Evolutionary conservation across 495 filamentous ascomycete genomes (phyloP).

Genomic region (Aspergillus bridgeri): DNA sequence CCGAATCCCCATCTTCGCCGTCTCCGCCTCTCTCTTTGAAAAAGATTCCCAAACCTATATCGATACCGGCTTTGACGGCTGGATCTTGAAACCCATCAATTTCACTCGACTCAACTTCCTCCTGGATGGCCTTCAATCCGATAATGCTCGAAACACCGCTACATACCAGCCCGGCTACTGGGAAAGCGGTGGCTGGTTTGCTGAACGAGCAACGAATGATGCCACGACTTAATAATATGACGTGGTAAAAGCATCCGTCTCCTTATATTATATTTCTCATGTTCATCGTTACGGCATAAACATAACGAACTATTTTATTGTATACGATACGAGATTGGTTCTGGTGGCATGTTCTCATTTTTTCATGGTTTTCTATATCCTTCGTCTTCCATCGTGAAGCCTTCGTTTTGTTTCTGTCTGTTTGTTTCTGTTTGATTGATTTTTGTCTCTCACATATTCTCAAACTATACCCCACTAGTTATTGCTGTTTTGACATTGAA

Average conservation of each 20-base stretch:
- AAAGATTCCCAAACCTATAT: slow-evolving; percentile 66
- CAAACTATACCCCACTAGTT: background rate
- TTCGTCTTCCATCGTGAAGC: too few relatives aligned
- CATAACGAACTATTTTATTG: background rate
- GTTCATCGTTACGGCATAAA: background rate
- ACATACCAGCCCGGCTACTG: slow-evolving; percentile 61
- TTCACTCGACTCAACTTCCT: slow-evolving; percentile 60
- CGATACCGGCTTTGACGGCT: slow-evolving; percentile 84
- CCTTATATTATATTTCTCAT: background rate
- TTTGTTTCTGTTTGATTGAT: background rate
- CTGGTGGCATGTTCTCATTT: background rate
- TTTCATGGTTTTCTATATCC: too few relatives aligned
- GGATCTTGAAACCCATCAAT: slow-evolving; percentile 77
- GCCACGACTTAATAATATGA: background rate
- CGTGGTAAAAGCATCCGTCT: background rate
- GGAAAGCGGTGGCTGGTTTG: slow-evolving; percentile 71
- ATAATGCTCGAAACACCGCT: slow-evolving; percentile 40
- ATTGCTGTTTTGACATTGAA: background rate
- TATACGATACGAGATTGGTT: background rate
- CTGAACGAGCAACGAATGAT: background rate
- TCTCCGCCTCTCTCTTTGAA: slow-evolving; percentile 83
- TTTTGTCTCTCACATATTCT: background rate
- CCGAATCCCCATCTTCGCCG: slow-evolving; percentile 79
- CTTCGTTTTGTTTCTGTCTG: too few relatives aligned
- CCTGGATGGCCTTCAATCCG: slow-evolving; percentile 55